Base-by-base conservation (phyloP, 2,329 filamentous ascomycete genomes). In the Hysterium pulicare region DNA sequence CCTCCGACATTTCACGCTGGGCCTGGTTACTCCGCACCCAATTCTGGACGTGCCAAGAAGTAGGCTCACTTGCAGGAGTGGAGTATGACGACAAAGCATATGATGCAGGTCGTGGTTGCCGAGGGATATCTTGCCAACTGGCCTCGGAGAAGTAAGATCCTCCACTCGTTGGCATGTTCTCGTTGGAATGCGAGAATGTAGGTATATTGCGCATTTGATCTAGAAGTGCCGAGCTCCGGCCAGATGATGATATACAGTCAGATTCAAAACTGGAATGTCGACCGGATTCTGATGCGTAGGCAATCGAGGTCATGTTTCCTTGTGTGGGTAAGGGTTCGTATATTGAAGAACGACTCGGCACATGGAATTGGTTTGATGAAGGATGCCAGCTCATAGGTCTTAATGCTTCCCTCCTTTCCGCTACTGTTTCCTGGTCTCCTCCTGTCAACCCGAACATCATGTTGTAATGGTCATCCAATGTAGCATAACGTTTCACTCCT, bases 301-400 rank as follows among this genome's bases (percentile, higher is more conserved):
- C 57, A 26, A 49, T 42, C 57, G 61, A 61, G 40, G 56, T 57
- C 23, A 58, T 58, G 43, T 66, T 65, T 24, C 58, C 65, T 44
- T 67, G 53, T 21, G 55, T 48, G 8, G 53, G 51, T 28, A 49
- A 44, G 5, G 53, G 54, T 11, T 59, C 57, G 13, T 51, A 51
- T 40, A 55, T 48, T 33, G 59, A 54, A 19, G 54, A 50, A 20
- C 43, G 51, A 15, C 52, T 41, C 5, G 40, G 48, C 21, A 38
- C 56, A 42, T 66, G 60, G 49, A 71, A 61, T 24, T 62, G 64
- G 44, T 78, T 73, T 8, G 83, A 78, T 17, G 78, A 77, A 2
- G 85, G 83, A 61, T 90, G 86, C 86, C 86, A 90, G 71, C 85
- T 89, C 34, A 87, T 71, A 5, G 86, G 85, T 32, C 86, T 54